Conservation (phyloP, 2,329 filamentous ascomycete species). For the Venturia pyrina region DNA sequence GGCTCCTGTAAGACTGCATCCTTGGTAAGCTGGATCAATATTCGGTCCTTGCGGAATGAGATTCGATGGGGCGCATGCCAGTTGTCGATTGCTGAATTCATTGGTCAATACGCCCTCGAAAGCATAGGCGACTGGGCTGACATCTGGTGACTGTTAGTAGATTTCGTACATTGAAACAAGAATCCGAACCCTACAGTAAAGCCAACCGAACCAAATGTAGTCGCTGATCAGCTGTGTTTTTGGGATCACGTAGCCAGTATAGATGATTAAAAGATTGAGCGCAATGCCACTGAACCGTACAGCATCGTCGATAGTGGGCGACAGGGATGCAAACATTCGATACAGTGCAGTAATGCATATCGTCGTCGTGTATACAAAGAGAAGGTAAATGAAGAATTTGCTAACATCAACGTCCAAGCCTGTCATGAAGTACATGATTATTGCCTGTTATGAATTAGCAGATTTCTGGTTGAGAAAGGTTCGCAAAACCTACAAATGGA, state of each 20-base stretch:
- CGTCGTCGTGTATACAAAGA: slow-evolving; percentile 33
- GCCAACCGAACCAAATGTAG: slow-evolving; percentile 15
- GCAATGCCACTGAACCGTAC: slow-evolving; percentile 22
- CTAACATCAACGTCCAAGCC: slow-evolving; percentile 35
- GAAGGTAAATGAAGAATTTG: slow-evolving; percentile 38
- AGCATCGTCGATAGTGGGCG: slow-evolving; percentile 18
- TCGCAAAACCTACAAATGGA: slow-evolving; percentile 36
- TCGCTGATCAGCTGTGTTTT: slow-evolving; percentile 21
- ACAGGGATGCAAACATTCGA: slow-evolving; percentile 29
- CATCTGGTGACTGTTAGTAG: background rate
- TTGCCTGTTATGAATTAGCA: slow-evolving; percentile 21
- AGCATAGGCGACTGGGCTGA: slow-evolving; percentile 20
- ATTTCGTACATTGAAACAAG: background rate
- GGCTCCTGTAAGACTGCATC: slow-evolving; percentile 41
- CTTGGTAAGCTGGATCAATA: slow-evolving; percentile 44
- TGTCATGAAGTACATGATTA: slow-evolving; percentile 43
- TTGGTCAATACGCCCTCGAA: slow-evolving; percentile 33
- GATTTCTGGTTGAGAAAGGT: slow-evolving; percentile 13
- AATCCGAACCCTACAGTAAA: background rate
- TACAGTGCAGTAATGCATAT: slow-evolving; percentile 37
- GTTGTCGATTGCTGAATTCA: slow-evolving; percentile 48
- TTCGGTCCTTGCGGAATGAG: slow-evolving; percentile 51
- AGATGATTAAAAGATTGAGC: slow-evolving; percentile 22
- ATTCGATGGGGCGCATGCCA: slow-evolving; percentile 46
- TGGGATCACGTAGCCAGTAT: slow-evolving; percentile 24